A percentile compares a stretch with the other conserved stretches of the same genome.
These are phyloP conservation scores for Lasiodiplodia citricola DNA, from an alignment of 2,329 filamentous ascomycete genomes.

Conservation along the genomic window DNA sequence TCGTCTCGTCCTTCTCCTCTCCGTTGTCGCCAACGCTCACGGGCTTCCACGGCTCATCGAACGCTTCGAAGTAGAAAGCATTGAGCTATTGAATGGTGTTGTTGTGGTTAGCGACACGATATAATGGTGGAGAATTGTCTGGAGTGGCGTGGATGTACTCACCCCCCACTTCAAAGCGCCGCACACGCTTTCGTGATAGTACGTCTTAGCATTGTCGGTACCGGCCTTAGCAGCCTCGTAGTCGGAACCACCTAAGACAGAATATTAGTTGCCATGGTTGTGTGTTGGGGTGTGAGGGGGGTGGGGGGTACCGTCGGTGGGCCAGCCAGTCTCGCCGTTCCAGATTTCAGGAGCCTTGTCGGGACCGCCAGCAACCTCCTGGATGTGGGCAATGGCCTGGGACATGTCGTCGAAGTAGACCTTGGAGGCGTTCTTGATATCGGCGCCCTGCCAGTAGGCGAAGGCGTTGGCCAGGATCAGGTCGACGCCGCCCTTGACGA, in stretches of 20 bases:
- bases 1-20: constrained; percentile 65
- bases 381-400: constrained; percentile 67
- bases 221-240: constrained; percentile 67
- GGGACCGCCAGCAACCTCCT: constrained; percentile 59
- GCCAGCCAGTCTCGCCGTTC: constrained; percentile 73
- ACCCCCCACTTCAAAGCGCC: constrained; percentile 68
- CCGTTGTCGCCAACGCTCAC: constrained; percentile 67
- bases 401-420: constrained; percentile 72
- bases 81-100: constrained; percentile 46
- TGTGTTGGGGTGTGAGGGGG: neutral
- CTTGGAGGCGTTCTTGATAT: constrained; percentile 61
- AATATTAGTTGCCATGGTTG: constrained; percentile 27
- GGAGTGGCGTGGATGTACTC: neutral
- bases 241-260: constrained; percentile 58
- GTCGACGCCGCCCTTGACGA: constrained; percentile 65
- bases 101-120: neutral
- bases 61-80: constrained; percentile 76
- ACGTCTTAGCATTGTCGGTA: constrained; percentile 62
- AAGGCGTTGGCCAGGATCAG: constrained; percentile 72
- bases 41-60: constrained; percentile 76
- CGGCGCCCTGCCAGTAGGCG: constrained; percentile 72
- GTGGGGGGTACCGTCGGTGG: constrained; percentile 52
- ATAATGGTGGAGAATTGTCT: neutral
- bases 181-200: constrained; percentile 68
- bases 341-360: constrained; percentile 65